Evolutionary conservation across 2,329 filamentous ascomycete genomes (phyloP).

Genomic region (Cordyceps sp.): DNA sequence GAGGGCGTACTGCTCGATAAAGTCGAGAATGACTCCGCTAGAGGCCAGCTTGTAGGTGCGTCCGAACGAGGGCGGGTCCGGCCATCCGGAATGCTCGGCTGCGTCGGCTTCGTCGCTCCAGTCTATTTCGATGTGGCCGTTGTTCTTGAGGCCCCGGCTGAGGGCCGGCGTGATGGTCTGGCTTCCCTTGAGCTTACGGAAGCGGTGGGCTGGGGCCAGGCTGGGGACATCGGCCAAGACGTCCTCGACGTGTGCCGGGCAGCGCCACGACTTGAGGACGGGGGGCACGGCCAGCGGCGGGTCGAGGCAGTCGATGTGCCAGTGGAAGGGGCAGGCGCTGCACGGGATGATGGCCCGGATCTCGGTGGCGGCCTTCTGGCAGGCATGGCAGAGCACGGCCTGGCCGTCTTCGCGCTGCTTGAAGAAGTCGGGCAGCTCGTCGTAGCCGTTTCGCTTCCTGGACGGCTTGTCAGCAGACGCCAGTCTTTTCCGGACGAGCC

Average conservation of each 20-base stretch:
- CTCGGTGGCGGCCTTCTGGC: slow-evolving; percentile 45
- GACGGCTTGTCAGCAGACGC: no score
- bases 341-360: slow-evolving; percentile 66
- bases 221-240: slow-evolving; percentile 44
- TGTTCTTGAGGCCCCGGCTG: slow-evolving; percentile 51
- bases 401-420: slow-evolving; percentile 61
- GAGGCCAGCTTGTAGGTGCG: slow-evolving; percentile 47
- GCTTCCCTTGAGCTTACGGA: slow-evolving; percentile 41
- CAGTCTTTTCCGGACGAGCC: no score
- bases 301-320: slow-evolving; percentile 87
- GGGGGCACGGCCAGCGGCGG: slow-evolving; percentile 70
- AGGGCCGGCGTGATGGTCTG: slow-evolving; percentile 33
- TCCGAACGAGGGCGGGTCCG: slow-evolving; percentile 44
- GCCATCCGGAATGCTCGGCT: slow-evolving; percentile 37
- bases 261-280: slow-evolving; percentile 65
- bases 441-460: slow-evolving; percentile 37
- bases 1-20: slow-evolving; percentile 44
- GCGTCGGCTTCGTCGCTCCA: slow-evolving; percentile 39
- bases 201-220: slow-evolving; percentile 42
- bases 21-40: slow-evolving; percentile 51
- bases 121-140: slow-evolving; percentile 56
- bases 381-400: slow-evolving; percentile 60
- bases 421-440: slow-evolving; percentile 50
- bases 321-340: slow-evolving; percentile 64
- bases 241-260: slow-evolving; percentile 72